A percentile compares a stretch with the other conserved stretches of the same genome.
phyloP scores from a whole-genome alignment of 768 basidiomycete species.

The Podaxis sp. region DNA sequence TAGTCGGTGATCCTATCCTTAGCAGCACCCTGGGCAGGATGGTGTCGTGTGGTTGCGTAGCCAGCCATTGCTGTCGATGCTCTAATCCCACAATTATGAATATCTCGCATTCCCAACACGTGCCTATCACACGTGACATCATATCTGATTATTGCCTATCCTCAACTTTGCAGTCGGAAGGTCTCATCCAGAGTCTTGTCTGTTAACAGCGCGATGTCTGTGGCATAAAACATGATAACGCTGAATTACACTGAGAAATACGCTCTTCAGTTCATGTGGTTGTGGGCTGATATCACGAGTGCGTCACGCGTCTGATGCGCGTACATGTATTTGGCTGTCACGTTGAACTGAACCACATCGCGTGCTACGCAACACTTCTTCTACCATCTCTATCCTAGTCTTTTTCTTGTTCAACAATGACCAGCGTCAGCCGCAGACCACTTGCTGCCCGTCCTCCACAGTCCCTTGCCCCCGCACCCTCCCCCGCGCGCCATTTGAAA shows the following conservation, averaged over 20 bases:
- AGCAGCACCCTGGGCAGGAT: constrained; percentile 31
- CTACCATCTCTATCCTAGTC: constrained; percentile 5
- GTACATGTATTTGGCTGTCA: constrained; percentile 11
- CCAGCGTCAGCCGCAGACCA: constrained; percentile 49
- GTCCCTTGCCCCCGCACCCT: constrained; percentile 32
- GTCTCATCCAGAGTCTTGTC: no score
- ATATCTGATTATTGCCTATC: no score
- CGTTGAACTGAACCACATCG: constrained; percentile 9
- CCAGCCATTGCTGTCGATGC: constrained; percentile 39
- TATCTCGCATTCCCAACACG: constrained; percentile 3
- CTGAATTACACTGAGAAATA: neutral
- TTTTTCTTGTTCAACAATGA: constrained; percentile 37
- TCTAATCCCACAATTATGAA: constrained; percentile 5
- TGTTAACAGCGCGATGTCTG: no score
- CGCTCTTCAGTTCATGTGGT: neutral
- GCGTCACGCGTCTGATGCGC: constrained; percentile 15
- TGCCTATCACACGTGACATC: constrained; percentile 3
- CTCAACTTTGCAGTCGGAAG: no score
- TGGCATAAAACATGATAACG: no score
- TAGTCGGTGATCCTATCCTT: constrained; percentile 47
- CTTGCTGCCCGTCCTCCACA: constrained; percentile 37
- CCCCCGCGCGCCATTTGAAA: constrained; percentile 33
- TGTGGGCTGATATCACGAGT: neutral
- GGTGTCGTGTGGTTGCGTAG: constrained; percentile 53
- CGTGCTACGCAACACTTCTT: neutral